Base-by-base conservation (phyloP, 306 rosid species). In the Erythrophleum fordii region DNA sequence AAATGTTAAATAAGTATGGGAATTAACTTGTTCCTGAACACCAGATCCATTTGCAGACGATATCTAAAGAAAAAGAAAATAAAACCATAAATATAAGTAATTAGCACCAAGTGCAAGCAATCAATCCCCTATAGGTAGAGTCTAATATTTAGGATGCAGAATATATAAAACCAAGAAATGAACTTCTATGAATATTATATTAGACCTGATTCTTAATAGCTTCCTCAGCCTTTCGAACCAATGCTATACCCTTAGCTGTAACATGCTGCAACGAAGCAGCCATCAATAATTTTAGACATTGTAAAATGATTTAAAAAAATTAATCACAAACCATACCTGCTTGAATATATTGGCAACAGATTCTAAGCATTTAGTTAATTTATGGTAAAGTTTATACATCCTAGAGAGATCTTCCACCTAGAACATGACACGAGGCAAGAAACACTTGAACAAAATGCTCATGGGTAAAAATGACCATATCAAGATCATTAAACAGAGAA, bases 341-440 rank as follows among this genome's bases (percentile, higher is more conserved):
- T 91, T 91, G 75, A 94, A n/a, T n/a, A n/a, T n/a, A n/a, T n/a
- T n/a, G n/a, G n/a, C n/a, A n/a, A n/a, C n/a, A n/a, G n/a, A n/a
- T n/a, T n/a, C n/a, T n/a, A n/a, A n/a, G n/a, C n/a, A n/a, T n/a
- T n/a, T n/a, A n/a, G n/a, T n/a, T n/a, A n/a, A n/a, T n/a, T n/a
- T n/a, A n/a, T n/a, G n/a, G n/a, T n/a, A n/a, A n/a, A n/a, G n/a
- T n/a, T n/a, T 90, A 80, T 84, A 94, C 91, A 94, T 90, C 87
- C 98, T 86, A 80, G 94, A 86, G 80, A 94, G 91, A 88, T 89
- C 97, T 8, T 89, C 98, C 87, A 89, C 92, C 97, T 94, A 17
- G 60, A 41, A 74, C 42, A 74, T 31, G 44, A 55, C 77, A 59
- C 64, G 68, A 61, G 29, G 67, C 8, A 42, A 77, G 56, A n/a